phyloP scores from a whole-genome alignment of 1,139 yeast species.

The Geotrichum candidum region DNA sequence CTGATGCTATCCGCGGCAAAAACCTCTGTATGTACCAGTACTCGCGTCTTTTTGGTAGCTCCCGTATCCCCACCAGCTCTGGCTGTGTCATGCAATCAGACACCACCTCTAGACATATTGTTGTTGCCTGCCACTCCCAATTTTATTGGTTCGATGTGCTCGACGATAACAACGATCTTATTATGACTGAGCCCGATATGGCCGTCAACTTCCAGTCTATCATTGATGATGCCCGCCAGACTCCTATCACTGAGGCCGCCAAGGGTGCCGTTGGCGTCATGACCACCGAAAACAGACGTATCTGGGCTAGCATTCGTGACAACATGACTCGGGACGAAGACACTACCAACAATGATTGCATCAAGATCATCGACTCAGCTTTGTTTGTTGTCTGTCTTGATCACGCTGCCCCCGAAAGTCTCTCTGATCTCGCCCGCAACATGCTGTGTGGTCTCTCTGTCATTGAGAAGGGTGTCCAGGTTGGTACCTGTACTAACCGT shows the following conservation, averaged over 20 bases:
- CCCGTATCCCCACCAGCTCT: conserved; percentile 71
- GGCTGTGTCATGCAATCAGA: conserved; percentile 88
- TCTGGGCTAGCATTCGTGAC: conserved; percentile 74
- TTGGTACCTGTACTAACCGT: conserved; percentile 89
- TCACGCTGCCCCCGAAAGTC: conserved; percentile 61
- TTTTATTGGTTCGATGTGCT: conserved; percentile 92
- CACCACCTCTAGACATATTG: conserved; percentile 65
- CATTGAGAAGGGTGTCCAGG: conserved; percentile 76
- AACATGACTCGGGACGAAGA: conserved; percentile 33
- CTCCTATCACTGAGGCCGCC: conserved; percentile 62
- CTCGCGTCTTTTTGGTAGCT: conserved; percentile 75
- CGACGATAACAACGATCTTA: conserved; percentile 61
- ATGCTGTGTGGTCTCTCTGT: conserved; percentile 84
- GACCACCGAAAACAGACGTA: conserved; percentile 79
- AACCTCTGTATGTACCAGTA: conserved; percentile 85
- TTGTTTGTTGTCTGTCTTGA: conserved; percentile 77
- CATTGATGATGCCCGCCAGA: conserved; percentile 59
- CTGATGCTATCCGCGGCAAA: conserved; percentile 61
- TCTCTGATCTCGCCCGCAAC: conserved; percentile 67
- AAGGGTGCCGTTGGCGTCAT: conserved; percentile 82
- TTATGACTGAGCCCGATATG: conserved; percentile 67
- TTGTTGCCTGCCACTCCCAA: conserved; percentile 80
- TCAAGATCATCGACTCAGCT: conserved; percentile 71
- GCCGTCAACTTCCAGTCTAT: conserved; percentile 70
- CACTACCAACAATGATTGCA: conserved; percentile 54